Evolutionary conservation across 371 early-diverging fungal species (phyloP), one percentile per base, ranked within the genome.

Genomic region (Apophysomyces elegans): DNA sequence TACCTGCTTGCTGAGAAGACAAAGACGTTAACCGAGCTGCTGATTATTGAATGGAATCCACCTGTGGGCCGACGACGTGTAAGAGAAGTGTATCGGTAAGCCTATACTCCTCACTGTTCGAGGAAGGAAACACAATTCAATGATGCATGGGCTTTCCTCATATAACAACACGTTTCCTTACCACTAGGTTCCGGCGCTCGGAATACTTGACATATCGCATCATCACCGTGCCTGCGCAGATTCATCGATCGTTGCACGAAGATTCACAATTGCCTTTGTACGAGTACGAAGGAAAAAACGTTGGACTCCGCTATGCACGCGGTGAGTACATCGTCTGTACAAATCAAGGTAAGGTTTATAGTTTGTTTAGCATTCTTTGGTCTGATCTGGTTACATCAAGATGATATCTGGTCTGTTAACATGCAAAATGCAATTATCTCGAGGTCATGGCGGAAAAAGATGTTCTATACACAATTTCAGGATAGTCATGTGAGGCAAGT

Each of bases 41-140:
- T 81, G 9, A 70, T 81, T 46, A 41, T 81, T 46, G 81, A 81
- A 64, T 81, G 81, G 81, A 81, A 81, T 60, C 81, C 81, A 32
- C 71, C 73, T 0, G 45, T 69, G 11, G 64, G 72, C 18, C 64
- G 65, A 39, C 71, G 79, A 36, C 44, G 71, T 45, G 56, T 78
- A 2, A 65, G 74, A 36, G 81, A 78, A 60, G 69, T 66, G 12
- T 81, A 73, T 64, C 57, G 70, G 80, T 74, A 70, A 57, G 32
- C 32, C 32, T 26, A 26, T 26, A 26, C 32, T 26, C 32, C 1
- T 26, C 1, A 26, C 2, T 26, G 32, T 26, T 26, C 2, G 32
- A 26, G 32, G 32, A 26, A 2, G 32, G 32, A 26, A 1, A 26
- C 32, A 2, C 2, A 2, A 26, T 26, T 26, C 32, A 26, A 26